phyloP scores from a whole-genome alignment of 176 grass and related monocot species.

The Carex pumila region DNA sequence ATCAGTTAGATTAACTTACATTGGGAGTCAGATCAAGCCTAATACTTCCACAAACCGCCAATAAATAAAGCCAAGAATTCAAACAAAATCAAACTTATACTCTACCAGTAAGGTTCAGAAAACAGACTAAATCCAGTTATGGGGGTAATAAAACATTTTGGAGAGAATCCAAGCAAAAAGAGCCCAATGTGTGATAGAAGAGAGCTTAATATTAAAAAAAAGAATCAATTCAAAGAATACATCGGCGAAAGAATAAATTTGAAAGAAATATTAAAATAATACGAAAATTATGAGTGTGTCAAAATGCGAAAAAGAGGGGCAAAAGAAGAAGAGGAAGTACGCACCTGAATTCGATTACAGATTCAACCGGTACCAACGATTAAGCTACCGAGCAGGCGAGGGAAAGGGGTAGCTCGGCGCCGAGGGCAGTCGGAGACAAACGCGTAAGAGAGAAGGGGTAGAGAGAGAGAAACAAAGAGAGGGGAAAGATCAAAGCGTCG shows the following conservation, averaged over 20 bases:
- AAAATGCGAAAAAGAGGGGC: constrained; percentile 7
- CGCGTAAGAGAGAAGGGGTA: neutral
- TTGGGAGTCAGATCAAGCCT: neutral
- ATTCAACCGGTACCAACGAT: neutral
- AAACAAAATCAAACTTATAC: neutral
- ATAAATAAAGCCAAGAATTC: neutral
- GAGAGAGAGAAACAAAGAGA: neutral
- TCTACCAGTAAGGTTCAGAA: neutral
- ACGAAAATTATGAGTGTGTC: neutral
- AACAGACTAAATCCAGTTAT: neutral
- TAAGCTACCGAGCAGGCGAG: neutral
- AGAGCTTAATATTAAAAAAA: neutral
- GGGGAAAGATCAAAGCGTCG: neutral
- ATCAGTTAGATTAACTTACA: neutral
- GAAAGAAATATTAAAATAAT: neutral
- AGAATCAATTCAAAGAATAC: neutral
- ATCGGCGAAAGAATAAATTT: neutral
- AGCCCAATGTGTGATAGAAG: neutral
- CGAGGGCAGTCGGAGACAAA: neutral
- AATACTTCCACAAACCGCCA: neutral
- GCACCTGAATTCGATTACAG: neutral
- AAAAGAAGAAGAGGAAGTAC: neutral
- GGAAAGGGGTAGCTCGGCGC: neutral
- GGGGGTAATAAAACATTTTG: neutral
- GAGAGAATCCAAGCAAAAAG: neutral